phyloP scores from a whole-genome alignment of 441 rosid genomes.

The Adansonia gregorii region DNA sequence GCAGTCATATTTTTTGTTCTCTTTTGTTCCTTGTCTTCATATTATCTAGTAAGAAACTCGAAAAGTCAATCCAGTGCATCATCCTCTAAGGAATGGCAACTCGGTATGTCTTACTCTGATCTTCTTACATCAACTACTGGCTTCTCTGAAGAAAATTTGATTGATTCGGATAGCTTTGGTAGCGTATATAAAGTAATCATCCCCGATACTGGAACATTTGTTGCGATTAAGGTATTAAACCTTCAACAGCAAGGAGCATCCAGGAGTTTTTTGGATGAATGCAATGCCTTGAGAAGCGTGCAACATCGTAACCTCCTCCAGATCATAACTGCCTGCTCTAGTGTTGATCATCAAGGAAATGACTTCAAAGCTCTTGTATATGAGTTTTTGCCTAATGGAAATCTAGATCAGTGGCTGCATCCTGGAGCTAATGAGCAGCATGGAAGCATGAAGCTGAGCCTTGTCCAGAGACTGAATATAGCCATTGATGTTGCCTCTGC shows the following conservation, averaged over 20 bases:
- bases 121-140: not conserved
- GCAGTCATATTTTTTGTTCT: not conserved
- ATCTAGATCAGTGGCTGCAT: not conserved
- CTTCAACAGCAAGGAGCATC: not conserved
- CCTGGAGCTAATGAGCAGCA: not conserved
- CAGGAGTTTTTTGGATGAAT: not conserved
- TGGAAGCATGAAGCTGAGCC: not conserved
- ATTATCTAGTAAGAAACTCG: constrained; percentile 19
- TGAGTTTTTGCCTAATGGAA: not conserved
- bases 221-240: not conserved
- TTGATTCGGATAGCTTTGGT: constrained; percentile 6
- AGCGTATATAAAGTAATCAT: not conserved
- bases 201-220: not conserved
- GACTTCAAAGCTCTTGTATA: not conserved
- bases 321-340: constrained; percentile 10
- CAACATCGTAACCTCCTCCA: not conserved
- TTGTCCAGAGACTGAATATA: not conserved
- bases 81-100: constrained; percentile 24
- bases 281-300: constrained; percentile 1
- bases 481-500: constrained; percentile 29
- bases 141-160: constrained; percentile 13
- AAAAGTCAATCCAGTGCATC: not conserved
- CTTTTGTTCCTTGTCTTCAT: not conserved
- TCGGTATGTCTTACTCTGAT: not conserved
- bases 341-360: not conserved